phyloP scores from a whole-genome alignment of 192 early-diverging fungal genomes.

The Thoreauomyces humboldtii region DNA sequence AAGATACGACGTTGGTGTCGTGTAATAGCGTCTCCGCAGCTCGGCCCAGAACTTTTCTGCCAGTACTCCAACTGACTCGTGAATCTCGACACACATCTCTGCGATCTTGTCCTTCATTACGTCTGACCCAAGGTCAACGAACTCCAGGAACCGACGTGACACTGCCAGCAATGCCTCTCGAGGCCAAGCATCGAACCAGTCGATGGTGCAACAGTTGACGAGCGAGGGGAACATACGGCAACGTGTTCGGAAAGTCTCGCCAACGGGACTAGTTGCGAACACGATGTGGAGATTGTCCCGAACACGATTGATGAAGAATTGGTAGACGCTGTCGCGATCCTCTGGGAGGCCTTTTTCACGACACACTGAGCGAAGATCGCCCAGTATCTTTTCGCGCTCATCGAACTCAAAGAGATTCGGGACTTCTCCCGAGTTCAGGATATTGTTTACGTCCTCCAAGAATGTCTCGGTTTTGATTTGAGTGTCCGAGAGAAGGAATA shows the following conservation, averaged over 20 bases:
- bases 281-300: slow-evolving; percentile 62
- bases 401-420: slow-evolving; percentile 62
- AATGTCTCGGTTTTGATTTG: slow-evolving; percentile 61
- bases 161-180: slow-evolving; percentile 56
- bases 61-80: slow-evolving; percentile 49
- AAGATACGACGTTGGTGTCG: slow-evolving; percentile 59
- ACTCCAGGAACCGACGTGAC: slow-evolving; percentile 55
- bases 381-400: slow-evolving; percentile 60
- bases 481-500: slow-evolving; percentile 59
- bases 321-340: slow-evolving; percentile 57
- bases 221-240: slow-evolving; percentile 62
- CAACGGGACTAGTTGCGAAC: slow-evolving; percentile 57
- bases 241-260: slow-evolving; percentile 55
- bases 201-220: slow-evolving; percentile 63
- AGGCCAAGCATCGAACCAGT: slow-evolving; percentile 67
- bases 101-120: slow-evolving; percentile 57
- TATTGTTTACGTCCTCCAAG: slow-evolving; percentile 58
- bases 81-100: slow-evolving; percentile 60
- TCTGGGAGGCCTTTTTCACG: slow-evolving; percentile 54
- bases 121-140: slow-evolving; percentile 58
- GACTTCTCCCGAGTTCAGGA: slow-evolving; percentile 62
- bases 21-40: slow-evolving; percentile 54
- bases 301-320: slow-evolving; percentile 61
- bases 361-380: slow-evolving; percentile 48
- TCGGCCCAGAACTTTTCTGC: slow-evolving; percentile 52